Conservation (phyloP, 1,139 yeast species). For the Candida dubliniensis region DNA sequence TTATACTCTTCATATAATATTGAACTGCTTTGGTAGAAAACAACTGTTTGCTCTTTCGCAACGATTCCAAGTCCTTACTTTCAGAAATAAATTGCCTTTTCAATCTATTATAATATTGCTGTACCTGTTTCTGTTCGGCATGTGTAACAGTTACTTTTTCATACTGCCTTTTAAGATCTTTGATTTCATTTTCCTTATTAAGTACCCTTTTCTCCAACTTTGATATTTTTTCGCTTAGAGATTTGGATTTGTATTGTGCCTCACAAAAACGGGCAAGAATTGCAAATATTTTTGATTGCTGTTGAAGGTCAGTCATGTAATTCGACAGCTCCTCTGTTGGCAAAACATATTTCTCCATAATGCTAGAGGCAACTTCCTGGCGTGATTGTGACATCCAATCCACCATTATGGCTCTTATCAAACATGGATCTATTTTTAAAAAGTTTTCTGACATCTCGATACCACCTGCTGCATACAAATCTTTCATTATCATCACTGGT, state of each 20-base stretch:
- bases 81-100: conserved; percentile 52
- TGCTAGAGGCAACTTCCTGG: conserved; percentile 60
- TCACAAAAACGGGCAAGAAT: conserved; percentile 78
- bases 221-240: conserved; percentile 44
- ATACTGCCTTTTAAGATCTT: conserved; percentile 47
- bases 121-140: conserved; percentile 51
- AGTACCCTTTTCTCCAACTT: conserved; percentile 39
- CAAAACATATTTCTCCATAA: conserved; percentile 57
- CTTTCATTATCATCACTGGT: conserved; percentile 53
- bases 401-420: conserved; percentile 54
- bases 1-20: conserved; percentile 58
- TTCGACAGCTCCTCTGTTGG: conserved; percentile 34
- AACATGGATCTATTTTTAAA: conserved; percentile 25
- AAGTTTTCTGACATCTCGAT: conserved; percentile 20
- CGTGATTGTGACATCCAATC: conserved; percentile 73
- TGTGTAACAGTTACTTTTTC: conserved; percentile 38
- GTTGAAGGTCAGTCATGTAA: conserved; percentile 18
- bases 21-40: conserved; percentile 59
- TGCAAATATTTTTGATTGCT: conserved; percentile 50
- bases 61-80: conserved; percentile 39
- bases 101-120: conserved; percentile 49
- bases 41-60: conserved; percentile 35
- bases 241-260: conserved; percentile 52
- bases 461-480: conserved; percentile 18
- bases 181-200: conserved; percentile 45